phyloP scores from a whole-genome alignment of 768 basidiomycete genomes.

The Lactarius vividus region DNA sequence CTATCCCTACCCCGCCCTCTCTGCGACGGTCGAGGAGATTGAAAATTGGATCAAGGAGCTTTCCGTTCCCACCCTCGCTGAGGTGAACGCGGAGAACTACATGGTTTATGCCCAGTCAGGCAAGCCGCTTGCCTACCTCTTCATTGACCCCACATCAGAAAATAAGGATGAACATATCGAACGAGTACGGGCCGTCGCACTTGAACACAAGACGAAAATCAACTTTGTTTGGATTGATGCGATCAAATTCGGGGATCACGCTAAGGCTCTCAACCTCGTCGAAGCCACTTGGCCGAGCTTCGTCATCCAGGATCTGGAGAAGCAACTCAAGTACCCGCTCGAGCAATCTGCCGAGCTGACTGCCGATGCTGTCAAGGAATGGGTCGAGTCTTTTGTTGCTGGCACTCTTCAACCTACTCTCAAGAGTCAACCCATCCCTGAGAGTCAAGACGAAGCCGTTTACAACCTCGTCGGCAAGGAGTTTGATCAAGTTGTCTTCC shows the following conservation, averaged over 20 bases:
- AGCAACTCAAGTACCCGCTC: constrained; percentile 87
- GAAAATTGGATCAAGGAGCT: constrained; percentile 79
- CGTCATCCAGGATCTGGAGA: constrained; percentile 82
- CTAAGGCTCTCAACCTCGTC: constrained; percentile 84
- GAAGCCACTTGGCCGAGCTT: constrained; percentile 91
- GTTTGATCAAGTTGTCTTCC: constrained; percentile 83
- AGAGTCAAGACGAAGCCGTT: constrained; percentile 77
- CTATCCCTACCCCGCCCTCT: constrained; percentile 61
- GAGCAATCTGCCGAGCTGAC: constrained; percentile 66
- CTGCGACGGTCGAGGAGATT: constrained; percentile 58
- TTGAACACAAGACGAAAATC: constrained; percentile 77
- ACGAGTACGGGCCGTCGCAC: constrained; percentile 70
- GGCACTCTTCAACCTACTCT: constrained; percentile 79
- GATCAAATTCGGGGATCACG: constrained; percentile 92
- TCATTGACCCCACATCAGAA: constrained; percentile 76
- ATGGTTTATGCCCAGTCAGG: constrained; percentile 72
- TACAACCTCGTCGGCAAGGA: constrained; percentile 82
- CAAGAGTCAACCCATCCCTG: constrained; percentile 88
- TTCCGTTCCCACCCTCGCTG: constrained; percentile 83
- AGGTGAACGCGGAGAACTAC: constrained; percentile 95
- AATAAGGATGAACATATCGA: constrained; percentile 64
- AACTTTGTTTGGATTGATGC: constrained; percentile 99
- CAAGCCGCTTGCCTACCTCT: constrained; percentile 92
- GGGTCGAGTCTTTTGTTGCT: constrained; percentile 62
- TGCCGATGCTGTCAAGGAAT: constrained; percentile 51